Evolutionary conservation across 2,329 filamentous ascomycete species (phyloP).

Genomic region (Chalaropsis thielavioides): DNA sequence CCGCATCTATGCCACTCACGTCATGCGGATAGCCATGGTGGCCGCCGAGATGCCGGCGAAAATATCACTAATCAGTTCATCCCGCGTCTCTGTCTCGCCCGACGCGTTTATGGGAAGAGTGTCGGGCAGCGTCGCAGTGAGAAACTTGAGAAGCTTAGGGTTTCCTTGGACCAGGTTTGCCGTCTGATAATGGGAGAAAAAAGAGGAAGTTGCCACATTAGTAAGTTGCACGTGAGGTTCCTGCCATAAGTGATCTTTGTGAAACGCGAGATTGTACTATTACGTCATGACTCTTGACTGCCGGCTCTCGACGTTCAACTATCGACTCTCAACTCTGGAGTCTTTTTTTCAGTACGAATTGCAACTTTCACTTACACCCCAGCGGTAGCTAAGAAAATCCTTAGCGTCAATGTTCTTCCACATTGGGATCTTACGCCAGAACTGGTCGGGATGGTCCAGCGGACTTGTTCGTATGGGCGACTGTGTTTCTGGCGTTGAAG

Average conservation of each 20-base stretch:
- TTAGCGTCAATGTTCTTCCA: constrained; percentile 35
- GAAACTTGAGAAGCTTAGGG: constrained; percentile 33
- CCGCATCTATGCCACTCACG: constrained; percentile 25
- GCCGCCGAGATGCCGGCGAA: constrained; percentile 36
- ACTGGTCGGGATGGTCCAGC: constrained; percentile 24
- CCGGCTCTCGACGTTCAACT: too few relatives aligned
- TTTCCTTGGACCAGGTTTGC: constrained; percentile 36
- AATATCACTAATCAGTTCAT: constrained; percentile 42
- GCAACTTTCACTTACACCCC: constrained; percentile 34
- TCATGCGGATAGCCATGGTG: constrained; percentile 46
- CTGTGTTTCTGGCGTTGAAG: background rate
- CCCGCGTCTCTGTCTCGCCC: constrained; percentile 22
- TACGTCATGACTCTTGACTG: background rate
- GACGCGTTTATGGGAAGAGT: constrained; percentile 29
- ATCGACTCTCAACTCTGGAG: too few relatives aligned
- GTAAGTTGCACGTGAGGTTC: background rate
- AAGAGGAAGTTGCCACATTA: background rate
- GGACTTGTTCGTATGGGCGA: background rate
- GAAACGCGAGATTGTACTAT: background rate
- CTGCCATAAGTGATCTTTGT: background rate
- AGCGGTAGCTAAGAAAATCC: constrained; percentile 39
- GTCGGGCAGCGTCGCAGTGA: constrained; percentile 36
- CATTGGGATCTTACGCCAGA: constrained; percentile 36
- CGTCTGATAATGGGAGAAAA: constrained; percentile 27
- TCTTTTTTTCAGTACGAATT: too few relatives aligned